Base-by-base conservation (phyloP, 2,329 filamentous ascomycete species). In the Colletotrichum cuscutae region DNA sequence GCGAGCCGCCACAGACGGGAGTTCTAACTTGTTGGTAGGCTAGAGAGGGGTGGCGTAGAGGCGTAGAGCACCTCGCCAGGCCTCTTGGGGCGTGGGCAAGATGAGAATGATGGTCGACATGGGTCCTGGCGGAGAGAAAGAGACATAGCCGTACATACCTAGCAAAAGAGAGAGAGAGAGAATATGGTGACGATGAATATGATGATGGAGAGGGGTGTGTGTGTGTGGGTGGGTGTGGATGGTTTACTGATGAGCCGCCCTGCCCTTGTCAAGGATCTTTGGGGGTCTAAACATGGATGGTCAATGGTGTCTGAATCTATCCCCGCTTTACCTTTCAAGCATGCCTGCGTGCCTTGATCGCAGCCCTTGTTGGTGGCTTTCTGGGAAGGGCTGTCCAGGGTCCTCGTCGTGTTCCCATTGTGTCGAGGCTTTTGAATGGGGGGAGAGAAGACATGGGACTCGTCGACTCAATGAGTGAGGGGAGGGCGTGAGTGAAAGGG, bases 291-390 rank as follows among this genome's bases (percentile, higher is more conserved):
- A 42, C 24, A 52, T 42, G 60, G 63, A 66, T 49, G 63, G 63
- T 59, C 53, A 58, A 62, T 58, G 49, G 32, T 35, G 35, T 62
- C 49, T 42, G 66, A 62, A 63, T 32, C 30, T 4, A 37, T 63
- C 58, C 56, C 69, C 69, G 69, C 65, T 69, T 72, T 72, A 69
- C 37, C 69, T 69, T 69, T 72, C 65, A 72, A 59, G 58, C 42
- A 8, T 22, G 42, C 59, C 59, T 30, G 49, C 42, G 22, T 19
- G 24, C 37, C 15, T 67, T 65, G 46, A 71, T 28, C 24, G 26
- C 37, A 24, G 13, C 68, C 57, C 35, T 62, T 71, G 64, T 68
- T 53, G 22, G 32, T 24, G 28, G 30, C 28, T 28, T 54, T 24
- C 35, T 32, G 64, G 13, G 26, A 22, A n/a, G n/a, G 28, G 24